These are phyloP conservation scores for Solanum rostratum DNA, from an alignment of 257 asterid genomes.

Conservation along the genomic window DNA sequence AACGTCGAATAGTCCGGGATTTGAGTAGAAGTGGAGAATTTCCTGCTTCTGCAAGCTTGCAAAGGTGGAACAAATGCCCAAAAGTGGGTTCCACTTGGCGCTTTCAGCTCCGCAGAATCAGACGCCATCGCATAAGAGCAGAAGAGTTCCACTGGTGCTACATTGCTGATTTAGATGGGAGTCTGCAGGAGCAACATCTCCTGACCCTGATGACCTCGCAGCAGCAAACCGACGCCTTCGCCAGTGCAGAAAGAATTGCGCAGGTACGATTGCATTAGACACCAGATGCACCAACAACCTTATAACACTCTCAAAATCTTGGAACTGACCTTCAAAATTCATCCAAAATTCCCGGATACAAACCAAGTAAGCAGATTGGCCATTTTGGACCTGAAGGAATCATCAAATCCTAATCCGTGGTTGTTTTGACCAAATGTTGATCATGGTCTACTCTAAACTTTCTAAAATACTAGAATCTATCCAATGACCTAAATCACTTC, in stretches of 20 bases:
- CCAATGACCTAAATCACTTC: background rate
- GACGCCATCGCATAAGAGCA: background rate
- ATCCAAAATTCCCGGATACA: background rate
- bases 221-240: background rate
- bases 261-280: background rate
- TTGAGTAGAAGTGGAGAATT: background rate
- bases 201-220: background rate
- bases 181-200: background rate
- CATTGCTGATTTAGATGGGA: background rate
- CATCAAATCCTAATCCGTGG: background rate
- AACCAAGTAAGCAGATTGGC: background rate
- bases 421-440: background rate
- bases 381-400: background rate
- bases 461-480: background rate
- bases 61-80: background rate
- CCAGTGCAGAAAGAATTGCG: background rate
- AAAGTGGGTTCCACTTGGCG: background rate
- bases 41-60: background rate
- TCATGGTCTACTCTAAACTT: background rate
- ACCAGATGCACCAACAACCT: background rate
- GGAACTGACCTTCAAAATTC: background rate
- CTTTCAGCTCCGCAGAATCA: background rate
- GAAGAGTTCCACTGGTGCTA: background rate
- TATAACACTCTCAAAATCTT: background rate
- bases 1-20: background rate